Evolutionary conservation across 2,329 filamentous ascomycete species (phyloP).

Genomic region (Bipolaris gigantea): DNA sequence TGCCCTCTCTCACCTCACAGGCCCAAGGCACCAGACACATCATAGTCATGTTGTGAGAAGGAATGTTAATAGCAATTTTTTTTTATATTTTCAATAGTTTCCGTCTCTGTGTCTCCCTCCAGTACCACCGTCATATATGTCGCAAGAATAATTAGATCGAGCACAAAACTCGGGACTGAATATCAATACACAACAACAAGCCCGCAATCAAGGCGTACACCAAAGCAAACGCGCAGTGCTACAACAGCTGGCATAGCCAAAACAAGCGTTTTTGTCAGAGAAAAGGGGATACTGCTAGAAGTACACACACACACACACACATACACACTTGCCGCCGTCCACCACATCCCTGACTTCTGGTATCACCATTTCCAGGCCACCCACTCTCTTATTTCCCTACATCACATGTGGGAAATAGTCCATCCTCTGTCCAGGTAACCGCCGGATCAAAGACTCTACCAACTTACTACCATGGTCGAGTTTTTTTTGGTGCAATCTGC

Average conservation of each 20-base stretch:
- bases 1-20: background rate
- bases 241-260: constrained; percentile 1
- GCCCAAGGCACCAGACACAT: background rate
- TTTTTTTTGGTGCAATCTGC: background rate
- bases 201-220: background rate
- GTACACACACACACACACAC: too few relatives aligned
- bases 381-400: constrained; percentile 1
- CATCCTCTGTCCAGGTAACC: background rate
- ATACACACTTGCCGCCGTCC: constrained; percentile 25
- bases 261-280: constrained; percentile 25
- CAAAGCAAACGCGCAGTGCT: background rate
- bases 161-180: background rate
- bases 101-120: background rate
- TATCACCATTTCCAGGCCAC: background rate
- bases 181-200: background rate
- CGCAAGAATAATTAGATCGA: background rate
- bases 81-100: background rate
- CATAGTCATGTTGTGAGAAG: background rate
- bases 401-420: background rate
- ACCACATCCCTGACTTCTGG: constrained; percentile 3
- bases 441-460: background rate
- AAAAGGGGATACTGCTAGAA: constrained; percentile 37
- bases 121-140: background rate
- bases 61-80: background rate
- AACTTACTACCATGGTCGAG: constrained; percentile 1